A percentile compares a stretch with the other conserved stretches of the same genome.
Evolutionary conservation across 208 protist species (phyloP).

Genomic region (Novymonas esmeraldas): DNA sequence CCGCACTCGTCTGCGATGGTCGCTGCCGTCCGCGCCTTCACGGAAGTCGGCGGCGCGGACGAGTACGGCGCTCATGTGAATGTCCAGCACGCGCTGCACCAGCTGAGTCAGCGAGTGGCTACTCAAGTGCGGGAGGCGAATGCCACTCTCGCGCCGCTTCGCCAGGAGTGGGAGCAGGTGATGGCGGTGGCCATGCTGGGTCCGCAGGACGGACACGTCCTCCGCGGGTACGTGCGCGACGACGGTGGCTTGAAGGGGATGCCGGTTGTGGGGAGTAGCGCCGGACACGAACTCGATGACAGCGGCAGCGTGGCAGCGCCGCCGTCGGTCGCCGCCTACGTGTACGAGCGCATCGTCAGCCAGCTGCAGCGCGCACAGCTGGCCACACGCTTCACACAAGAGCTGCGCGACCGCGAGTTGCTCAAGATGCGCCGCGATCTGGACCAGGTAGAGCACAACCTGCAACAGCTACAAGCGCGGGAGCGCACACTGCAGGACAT

Average conservation of each 20-base stretch:
- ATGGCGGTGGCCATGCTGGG: constrained; percentile 27
- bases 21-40: constrained; percentile 7
- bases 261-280: not conserved
- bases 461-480: constrained; percentile 38
- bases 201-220: constrained; percentile 19
- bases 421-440: constrained; percentile 46
- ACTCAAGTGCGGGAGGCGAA: constrained; percentile 27
- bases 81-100: constrained; percentile 29
- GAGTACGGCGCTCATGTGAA: constrained; percentile 24
- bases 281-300: too few species aligned
- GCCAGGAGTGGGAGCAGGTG: constrained; percentile 31
- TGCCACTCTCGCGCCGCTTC: constrained; percentile 21
- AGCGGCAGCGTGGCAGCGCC: not conserved
- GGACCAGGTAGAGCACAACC: constrained; percentile 29
- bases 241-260: constrained; percentile 21
- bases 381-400: constrained; percentile 18
- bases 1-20: constrained; percentile 2
- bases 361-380: constrained; percentile 19
- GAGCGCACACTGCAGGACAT: constrained; percentile 56
- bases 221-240: constrained; percentile 26
- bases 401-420: constrained; percentile 33
- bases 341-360: constrained; percentile 23
- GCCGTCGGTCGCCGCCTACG: constrained; percentile 26
- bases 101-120: constrained; percentile 26
- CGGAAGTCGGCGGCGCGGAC: constrained; percentile 2